Evolutionary conservation across 148 eudicot genomes (phyloP).

Genomic region (Diospyros kaki): DNA sequence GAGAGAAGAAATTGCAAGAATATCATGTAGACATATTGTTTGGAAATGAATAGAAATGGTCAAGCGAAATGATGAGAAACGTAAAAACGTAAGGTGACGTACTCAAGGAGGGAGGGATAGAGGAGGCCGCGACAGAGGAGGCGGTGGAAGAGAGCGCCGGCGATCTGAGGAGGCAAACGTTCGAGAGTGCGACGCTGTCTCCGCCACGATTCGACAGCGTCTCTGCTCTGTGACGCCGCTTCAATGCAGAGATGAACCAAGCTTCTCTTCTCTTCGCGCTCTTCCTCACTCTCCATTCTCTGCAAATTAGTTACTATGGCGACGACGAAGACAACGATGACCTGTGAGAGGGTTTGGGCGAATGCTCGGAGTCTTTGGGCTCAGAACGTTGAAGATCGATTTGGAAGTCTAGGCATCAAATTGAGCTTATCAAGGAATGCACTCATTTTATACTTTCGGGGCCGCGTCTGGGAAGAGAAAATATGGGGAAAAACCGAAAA

Average conservation of each 20-base stretch:
- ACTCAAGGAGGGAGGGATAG: slow-evolving; percentile 82
- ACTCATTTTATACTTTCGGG: too few species aligned
- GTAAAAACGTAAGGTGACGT: not conserved
- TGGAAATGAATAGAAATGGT: not conserved
- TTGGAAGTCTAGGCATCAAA: too few species aligned
- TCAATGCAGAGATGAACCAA: slow-evolving; percentile 59
- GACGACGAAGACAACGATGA: too few species aligned
- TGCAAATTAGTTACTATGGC: too few species aligned
- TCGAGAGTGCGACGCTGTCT: slow-evolving; percentile 79
- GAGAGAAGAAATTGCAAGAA: not conserved
- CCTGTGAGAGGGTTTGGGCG: too few species aligned
- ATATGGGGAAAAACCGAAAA: too few species aligned
- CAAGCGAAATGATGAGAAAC: not conserved
- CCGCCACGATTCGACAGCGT: slow-evolving; percentile 73
- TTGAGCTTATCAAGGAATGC: too few species aligned
- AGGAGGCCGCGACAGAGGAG: slow-evolving; percentile 74
- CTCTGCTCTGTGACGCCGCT: slow-evolving; percentile 47
- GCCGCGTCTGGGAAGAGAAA: too few species aligned
- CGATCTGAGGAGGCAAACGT: slow-evolving; percentile 64
- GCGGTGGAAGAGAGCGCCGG: slow-evolving; percentile 61
- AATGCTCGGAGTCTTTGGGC: too few species aligned
- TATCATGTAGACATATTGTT: not conserved
- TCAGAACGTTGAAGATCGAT: too few species aligned
- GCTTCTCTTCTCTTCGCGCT: slow-evolving; percentile 26
- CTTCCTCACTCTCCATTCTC: slow-evolving; percentile 14